Evolutionary conservation across 305 asterid genomes (phyloP).

Genomic region (Fraxinus sp.): DNA sequence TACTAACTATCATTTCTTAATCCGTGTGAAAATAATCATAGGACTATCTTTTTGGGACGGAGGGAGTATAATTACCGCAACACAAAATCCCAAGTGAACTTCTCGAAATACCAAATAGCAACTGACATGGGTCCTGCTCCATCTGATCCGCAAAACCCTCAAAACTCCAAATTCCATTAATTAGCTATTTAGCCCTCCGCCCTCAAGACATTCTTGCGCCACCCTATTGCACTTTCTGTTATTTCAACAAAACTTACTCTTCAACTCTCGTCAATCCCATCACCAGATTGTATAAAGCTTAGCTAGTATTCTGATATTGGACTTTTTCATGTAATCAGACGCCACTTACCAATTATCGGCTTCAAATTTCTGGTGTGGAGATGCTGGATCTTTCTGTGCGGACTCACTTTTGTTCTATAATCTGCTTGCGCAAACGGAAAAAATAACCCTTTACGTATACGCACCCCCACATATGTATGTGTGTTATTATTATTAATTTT

Average conservation of each 20-base stretch:
- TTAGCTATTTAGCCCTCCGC: slow-evolving; percentile 1
- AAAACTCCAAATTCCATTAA: slow-evolving; percentile 29
- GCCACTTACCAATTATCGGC: slow-evolving; percentile 22
- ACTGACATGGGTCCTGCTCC: slow-evolving; percentile 48
- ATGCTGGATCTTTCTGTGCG: slow-evolving; percentile 63
- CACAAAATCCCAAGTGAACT: slow-evolving; percentile 31
- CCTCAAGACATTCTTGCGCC: background rate
- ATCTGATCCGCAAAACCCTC: slow-evolving; percentile 45
- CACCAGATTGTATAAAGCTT: background rate
- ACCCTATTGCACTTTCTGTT: slow-evolving; percentile 13
- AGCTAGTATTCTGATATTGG: background rate
- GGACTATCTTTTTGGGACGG: no score
- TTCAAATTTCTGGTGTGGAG: slow-evolving; percentile 40
- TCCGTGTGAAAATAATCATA: no score
- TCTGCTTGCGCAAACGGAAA: slow-evolving; percentile 60
- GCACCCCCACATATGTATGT: background rate
- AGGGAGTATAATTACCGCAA: background rate
- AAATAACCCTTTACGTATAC: background rate
- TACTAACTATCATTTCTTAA: no score
- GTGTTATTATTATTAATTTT: background rate
- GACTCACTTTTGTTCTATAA: slow-evolving; percentile 57
- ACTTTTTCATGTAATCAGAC: slow-evolving; percentile 9
- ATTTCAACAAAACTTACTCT: background rate
- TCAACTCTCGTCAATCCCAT: background rate
- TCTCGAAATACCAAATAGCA: slow-evolving; percentile 26